Conservation (phyloP, 495 filamentous ascomycete species). For the Elasticomyces elasticus region DNA sequence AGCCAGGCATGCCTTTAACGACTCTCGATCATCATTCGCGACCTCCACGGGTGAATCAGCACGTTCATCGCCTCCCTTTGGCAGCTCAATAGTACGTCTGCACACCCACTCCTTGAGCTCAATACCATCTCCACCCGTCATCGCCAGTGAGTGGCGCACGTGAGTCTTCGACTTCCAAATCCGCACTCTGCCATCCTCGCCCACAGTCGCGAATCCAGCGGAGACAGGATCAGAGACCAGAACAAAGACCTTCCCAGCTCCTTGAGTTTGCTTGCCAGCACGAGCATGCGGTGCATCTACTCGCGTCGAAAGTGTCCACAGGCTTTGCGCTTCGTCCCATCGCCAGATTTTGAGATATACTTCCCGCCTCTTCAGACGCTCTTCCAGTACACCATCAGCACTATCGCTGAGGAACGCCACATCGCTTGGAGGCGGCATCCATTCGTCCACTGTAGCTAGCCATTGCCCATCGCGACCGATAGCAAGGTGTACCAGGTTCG, state of each 20-base stretch:
- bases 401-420: slow-evolving; percentile 42
- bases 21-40: slow-evolving; percentile 15
- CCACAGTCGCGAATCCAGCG: slow-evolving; percentile 68
- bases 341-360: slow-evolving; percentile 86
- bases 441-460: slow-evolving; percentile 86
- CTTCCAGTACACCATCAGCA: slow-evolving; percentile 34
- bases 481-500: slow-evolving; percentile 60
- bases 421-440: slow-evolving; percentile 62
- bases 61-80: slow-evolving; percentile 23
- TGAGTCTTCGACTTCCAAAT: slow-evolving; percentile 65
- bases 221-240: slow-evolving; percentile 56
- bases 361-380: slow-evolving; percentile 47
- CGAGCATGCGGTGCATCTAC: slow-evolving; percentile 71
- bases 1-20: slow-evolving; percentile 41
- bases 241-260: slow-evolving; percentile 53
- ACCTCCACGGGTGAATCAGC: slow-evolving; percentile 28
- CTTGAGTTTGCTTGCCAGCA: slow-evolving; percentile 22
- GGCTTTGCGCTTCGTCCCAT: slow-evolving; percentile 50
- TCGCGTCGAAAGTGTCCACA: slow-evolving; percentile 67
- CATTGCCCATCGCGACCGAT: slow-evolving; percentile 73
- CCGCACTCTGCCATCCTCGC: slow-evolving; percentile 63
- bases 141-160: slow-evolving; percentile 50
- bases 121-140: slow-evolving; percentile 43
- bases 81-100: slow-evolving; percentile 43
- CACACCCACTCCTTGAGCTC: slow-evolving; percentile 63